Evolutionary conservation across 1,284 basidiomycete species (phyloP), one percentile per base, ranked within the genome.

Genomic region (Uromyces viciae-fabae): DNA sequence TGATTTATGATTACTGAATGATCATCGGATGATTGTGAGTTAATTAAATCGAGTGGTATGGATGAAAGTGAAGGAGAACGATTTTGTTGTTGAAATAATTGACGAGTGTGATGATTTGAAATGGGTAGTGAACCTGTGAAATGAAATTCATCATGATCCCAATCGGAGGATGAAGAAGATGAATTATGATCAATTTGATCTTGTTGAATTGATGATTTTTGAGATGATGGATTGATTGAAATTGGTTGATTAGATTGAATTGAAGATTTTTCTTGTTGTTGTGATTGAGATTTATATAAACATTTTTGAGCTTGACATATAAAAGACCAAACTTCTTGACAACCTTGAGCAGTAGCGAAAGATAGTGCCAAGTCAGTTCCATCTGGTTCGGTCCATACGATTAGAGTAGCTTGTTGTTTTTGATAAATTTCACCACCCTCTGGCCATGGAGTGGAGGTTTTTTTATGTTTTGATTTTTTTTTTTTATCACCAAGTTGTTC

Each of bases 341-440:
- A 99, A 43, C 96, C 97, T 82, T 96, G 93, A 0, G 94, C 90
- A 85, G 98, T 96, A 85, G 98, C 96, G 85, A 99, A 99, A 83
- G 94, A 97, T 72, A 99, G 88, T 2, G 97, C 97, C 86, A 97
- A 95, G 86, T 99, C 96, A 33, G 92, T 91, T 33, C 94, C 94
- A 83, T 94, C 92, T 0, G 93, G 93, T 86, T 98, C 96, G 0
- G 96, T 99, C 96, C 96, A 99, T 17, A 99, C 96, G 82, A 99
- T 98, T 64, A 99, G 89, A 1, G 97, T 99, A 83, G 78, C 54
- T 25, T 81, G 78, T 52, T 81, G 78, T n/a, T 64, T 71, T 74
- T 81, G 78, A 52, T 81, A 81, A 49, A 81, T 81, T 15, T 71
- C 78, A 49, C 78, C 78, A 15, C 78, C 78, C 46, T 81, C 78